Evolutionary conservation across 208 protist species (phyloP), one percentile per base, ranked within the genome.

Genomic region (Novymonas esmeraldas): DNA sequence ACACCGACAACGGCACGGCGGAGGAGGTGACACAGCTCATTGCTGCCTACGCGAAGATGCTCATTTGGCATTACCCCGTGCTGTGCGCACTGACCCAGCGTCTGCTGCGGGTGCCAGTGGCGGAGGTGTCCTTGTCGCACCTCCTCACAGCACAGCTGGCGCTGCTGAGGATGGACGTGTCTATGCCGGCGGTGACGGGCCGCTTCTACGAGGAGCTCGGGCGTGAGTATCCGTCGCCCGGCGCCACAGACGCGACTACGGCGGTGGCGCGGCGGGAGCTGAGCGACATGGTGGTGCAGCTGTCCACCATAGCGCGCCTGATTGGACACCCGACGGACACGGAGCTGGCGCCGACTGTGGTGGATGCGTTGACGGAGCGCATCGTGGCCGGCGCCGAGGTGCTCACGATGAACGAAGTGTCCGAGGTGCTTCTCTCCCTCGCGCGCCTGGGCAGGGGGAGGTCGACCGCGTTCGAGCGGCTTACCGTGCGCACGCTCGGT

Each of bases 31-130:
- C 73, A 41, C 62, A 71, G 36, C 71, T 92, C 28, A 52, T 95
- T 22, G 82, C 84, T 5, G 71, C 89, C 16, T 95, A 86, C 33
- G 74, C 86, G 16, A 87, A 86, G 62, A 85, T 88, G 86, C 64
- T 95, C 7, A 77, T 95, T 6, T 93, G 85, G 86, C 79, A 90
- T 49, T 95, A 90, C 45, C 73, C 61, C 11, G 75, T 92, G 2
- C 55, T 88, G 33, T 81, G 84, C 58, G 75, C 79, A 6, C 58
- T 94, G 56, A 72, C 85, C 22, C 79, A 90, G 42, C 78, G 82
- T 18, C 54, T 79, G 0, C 54, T 46, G 11, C 50, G 57, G 22
- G 52, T 72, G 3, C 13, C n/a, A 7, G 51, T 42, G 22, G 64
- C 56, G 13, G 67, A 76, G n/a, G 60, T 87, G 31, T 64, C 78